phyloP scores from a whole-genome alignment of 257 asterid genomes.

The Plantago major region DNA sequence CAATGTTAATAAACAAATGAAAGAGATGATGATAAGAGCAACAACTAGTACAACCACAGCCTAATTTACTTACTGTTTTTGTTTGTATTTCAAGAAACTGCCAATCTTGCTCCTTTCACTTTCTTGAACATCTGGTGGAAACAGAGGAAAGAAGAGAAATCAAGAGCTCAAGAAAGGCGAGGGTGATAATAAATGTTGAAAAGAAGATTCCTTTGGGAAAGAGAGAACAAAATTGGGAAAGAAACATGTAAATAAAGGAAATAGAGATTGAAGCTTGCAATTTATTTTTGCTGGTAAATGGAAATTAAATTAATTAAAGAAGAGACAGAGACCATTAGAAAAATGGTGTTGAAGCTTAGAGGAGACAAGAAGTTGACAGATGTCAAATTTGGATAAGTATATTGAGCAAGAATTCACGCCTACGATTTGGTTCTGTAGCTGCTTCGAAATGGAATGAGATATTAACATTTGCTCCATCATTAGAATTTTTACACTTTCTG shows the following conservation, averaged over 20 bases:
- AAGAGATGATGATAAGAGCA: constrained; percentile 4
- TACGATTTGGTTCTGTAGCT: neutral
- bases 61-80: constrained; percentile 18
- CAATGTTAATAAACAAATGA: constrained; percentile 9
- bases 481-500: too few relatives aligned
- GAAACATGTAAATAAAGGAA: neutral
- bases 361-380: constrained; percentile 13
- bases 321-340: neutral
- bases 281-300: neutral
- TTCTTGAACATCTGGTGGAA: constrained; percentile 30
- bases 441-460: too few relatives aligned
- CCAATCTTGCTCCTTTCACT: constrained; percentile 29
- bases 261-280: neutral
- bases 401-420: neutral
- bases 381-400: constrained; percentile 2
- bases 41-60: too few relatives aligned
- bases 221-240: constrained; percentile 15
- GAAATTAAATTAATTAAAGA: too few relatives aligned
- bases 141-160: constrained; percentile 9
- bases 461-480: too few relatives aligned
- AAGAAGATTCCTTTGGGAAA: constrained; percentile 13
- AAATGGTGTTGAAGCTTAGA: constrained; percentile 8
- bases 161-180: constrained; percentile 13
- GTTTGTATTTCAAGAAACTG: neutral
- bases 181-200: constrained; percentile 1